Base-by-base conservation (phyloP, 1,284 basidiomycete genomes). In the Cutaneotrichosporon sp. region DNA sequence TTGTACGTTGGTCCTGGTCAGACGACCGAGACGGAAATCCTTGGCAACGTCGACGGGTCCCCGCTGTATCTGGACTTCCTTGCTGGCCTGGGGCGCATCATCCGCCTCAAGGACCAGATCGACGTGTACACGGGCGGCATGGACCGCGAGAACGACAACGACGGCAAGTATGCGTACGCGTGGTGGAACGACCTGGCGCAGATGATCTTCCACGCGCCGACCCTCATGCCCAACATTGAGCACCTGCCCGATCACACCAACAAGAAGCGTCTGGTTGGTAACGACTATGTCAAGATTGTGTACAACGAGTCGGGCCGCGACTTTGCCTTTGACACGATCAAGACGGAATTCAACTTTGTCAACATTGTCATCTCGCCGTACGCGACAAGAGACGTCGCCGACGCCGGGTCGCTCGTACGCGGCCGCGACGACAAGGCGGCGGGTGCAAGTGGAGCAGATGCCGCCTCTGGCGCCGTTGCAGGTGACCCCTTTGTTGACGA, bases 141-240 rank as follows among this genome's bases (percentile, higher is more conserved):
- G 30, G 87, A 94, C 70, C 83, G 66, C 13, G 84, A 88, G 60
- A 84, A 87, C 63, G 92, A 97, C 70, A 84, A 87, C 20, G 90
- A 97, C 60, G 80, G 80, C 22, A 72, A 77, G 73, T 94, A 91
- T 67, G 88, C 91, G 0, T 98, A 98, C 67, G 92, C 93, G 0
- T 98, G 94, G 93, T 93, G 91, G 86, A 92, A 99, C 73, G 92
- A 97, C 67, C 93, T 97, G 41, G 86, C 87, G 15, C 96, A 98
- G 70, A 84, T 97, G 55, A 81, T 97, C 49, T 99, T 90, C 73
- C 96, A 98, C 74, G 87, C 91, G 1, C 88, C 94, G 2, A 98
- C 96, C 1, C 84, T 99, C 76, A 98, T 98, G 96, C 96, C 96
- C 2, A 87, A 84, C 48, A 73, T 78, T n/a, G 69, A 80, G 7